Base-by-base conservation (phyloP, 2,329 filamentous ascomycete genomes). In the Curvularia lunata region DNA sequence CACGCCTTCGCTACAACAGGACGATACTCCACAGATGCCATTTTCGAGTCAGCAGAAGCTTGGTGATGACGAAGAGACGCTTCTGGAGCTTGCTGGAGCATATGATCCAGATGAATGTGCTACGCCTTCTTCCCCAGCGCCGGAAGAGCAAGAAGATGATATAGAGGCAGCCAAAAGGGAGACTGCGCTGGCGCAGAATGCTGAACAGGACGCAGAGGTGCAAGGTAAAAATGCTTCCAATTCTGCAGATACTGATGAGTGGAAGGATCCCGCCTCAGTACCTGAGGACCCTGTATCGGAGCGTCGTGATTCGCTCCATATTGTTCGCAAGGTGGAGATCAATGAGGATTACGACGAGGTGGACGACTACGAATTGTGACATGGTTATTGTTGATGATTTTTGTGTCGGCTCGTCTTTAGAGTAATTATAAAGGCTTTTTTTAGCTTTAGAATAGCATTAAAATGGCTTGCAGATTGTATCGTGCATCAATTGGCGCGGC, bases 261-360 rank as follows among this genome's bases (percentile, higher is more conserved):
- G 4, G 12, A 12, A 23, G 9, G n/a, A 16, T 40, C 2, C 19
- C 6, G 12, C 34, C 21, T 25, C 6, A 40, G 23, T 12, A 30
- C 2, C 13, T 2, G 5, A 42, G 8, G 9, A 4, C 1, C 9
- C 4, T 13, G 9, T 21, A 5, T 19, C 28, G 3, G n/a, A 32
- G 21, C 18, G 28, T 16, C 38, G 19, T 4, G 16, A 1, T 18
- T 42, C 1, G 4, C 28, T 27, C 16, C n/a, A 38, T 40, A 40
- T 32, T 9, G 18, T 27, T 41, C 55, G 51, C n/a, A 7, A 30
- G 5, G 34, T 58, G 1, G 38, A 41, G 7, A 30, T 58, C 5
- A 27, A 58, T 3, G 55, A 58, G 12, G 10, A 58, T 1, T 58
- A 54, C 21, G 28, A 38, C 13, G 51, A 58, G 4, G 28, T 51